Base-by-base conservation (phyloP, 208 protist species). In the Acanthamoeba culbertsoni region DNA sequence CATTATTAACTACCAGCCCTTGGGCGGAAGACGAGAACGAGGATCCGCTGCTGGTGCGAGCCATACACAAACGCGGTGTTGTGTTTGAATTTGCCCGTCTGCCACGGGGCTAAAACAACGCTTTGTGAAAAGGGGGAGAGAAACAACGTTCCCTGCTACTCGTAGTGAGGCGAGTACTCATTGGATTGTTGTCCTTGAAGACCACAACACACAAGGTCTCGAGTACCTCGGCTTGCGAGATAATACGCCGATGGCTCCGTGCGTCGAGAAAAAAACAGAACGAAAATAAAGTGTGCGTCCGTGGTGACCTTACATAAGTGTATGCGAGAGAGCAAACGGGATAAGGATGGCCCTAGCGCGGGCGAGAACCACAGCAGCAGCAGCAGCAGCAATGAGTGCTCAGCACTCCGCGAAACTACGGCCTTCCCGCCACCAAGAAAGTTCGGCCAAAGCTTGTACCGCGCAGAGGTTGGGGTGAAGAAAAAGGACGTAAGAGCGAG, bases 361-460 rank as follows among this genome's bases (percentile, higher is more conserved):
- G n/a, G n/a, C n/a, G n/a, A n/a, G n/a, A n/a, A n/a, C n/a, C n/a
- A n/a, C n/a, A n/a, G n/a, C n/a, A n/a, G n/a, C n/a, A n/a, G n/a
- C n/a, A n/a, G n/a, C n/a, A n/a, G n/a, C n/a, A n/a, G n/a, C n/a
- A n/a, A n/a, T n/a, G n/a, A 57, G 79, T 5, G 35, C 46, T 63
- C 20, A n/a, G 45, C 79, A 89, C 55, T 45, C 79, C 79, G 16
- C 53, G 46, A 89, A 37, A 48, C 55, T 31, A 33, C 75, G 62
- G 35, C n/a, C 37, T 92, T 92, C 31, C 86, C 86, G 0, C 86
- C 86, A 33, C 28, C 40, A 7, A 0, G 86, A 0, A 51, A 59
- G 35, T 92, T 92, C 75, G 86, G 86, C 57, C 46, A 42, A 6
- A 37, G 51, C 55, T n/a, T 92, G 3, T 77, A 75, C 20, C 35